Evolutionary conservation across 495 filamentous ascomycete genomes (phyloP).

Genomic region (Lophiostoma macrostomum): DNA sequence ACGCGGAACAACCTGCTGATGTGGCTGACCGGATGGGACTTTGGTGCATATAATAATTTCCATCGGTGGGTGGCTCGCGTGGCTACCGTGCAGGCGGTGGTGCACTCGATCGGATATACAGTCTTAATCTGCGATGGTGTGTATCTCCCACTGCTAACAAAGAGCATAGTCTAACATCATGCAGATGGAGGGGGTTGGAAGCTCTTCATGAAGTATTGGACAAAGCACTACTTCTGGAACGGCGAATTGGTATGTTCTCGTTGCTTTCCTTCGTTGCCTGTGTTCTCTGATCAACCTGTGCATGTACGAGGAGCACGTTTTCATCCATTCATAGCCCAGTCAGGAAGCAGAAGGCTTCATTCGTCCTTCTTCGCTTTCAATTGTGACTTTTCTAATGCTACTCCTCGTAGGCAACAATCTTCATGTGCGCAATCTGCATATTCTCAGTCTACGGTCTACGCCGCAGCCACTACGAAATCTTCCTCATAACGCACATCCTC

Average conservation of each 20-base stretch:
- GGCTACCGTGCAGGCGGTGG: constrained; percentile 20
- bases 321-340: too few species aligned
- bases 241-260: constrained; percentile 12
- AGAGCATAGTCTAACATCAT: constrained; percentile 1
- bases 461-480: constrained; percentile 51
- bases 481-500: constrained; percentile 53
- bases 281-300: too few species aligned
- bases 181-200: constrained; percentile 12
- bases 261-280: too few species aligned
- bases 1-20: constrained; percentile 24
- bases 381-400: neutral
- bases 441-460: constrained; percentile 51
- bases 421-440: constrained; percentile 48
- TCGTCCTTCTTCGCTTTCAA: neutral
- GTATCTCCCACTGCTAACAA: neutral
- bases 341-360: too few species aligned
- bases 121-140: constrained; percentile 8
- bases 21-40: constrained; percentile 29
- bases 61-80: constrained; percentile 27
- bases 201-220: constrained; percentile 1
- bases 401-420: constrained; percentile 45
- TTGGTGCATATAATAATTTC: constrained; percentile 28
- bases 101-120: constrained; percentile 27
- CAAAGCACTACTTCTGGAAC: constrained; percentile 24
- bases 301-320: too few species aligned